phyloP scores from a whole-genome alignment of 768 basidiomycete genomes.

The Ramaria sp. region DNA sequence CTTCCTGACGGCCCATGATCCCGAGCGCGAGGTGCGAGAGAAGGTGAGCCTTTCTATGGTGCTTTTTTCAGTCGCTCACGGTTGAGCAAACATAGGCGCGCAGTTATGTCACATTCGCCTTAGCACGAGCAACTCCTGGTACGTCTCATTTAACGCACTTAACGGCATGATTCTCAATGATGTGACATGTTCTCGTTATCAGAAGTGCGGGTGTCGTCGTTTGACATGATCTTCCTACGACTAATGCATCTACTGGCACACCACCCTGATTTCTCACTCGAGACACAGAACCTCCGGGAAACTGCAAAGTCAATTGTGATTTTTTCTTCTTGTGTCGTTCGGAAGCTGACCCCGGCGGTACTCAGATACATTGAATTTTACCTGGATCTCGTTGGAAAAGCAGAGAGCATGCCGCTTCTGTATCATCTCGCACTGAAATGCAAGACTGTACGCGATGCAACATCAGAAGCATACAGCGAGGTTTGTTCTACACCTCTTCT shows the following conservation, averaged over 20 bases:
- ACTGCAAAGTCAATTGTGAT: conserved; percentile 59
- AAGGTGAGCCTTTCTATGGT: conserved; percentile 33
- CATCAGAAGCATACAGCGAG: conserved; percentile 58
- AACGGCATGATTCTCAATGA: neutral
- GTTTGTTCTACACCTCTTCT: conserved; percentile 24
- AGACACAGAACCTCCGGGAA: conserved; percentile 59
- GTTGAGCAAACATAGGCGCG: conserved; percentile 10
- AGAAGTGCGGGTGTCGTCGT: conserved; percentile 50
- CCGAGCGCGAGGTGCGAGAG: conserved; percentile 67
- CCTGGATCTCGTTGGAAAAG: conserved; percentile 59
- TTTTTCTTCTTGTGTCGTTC: neutral
- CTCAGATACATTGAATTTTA: conserved; percentile 83
- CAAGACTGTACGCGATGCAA: conserved; percentile 80
- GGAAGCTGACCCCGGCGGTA: conserved; percentile 1
- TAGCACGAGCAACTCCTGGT: conserved; percentile 10
- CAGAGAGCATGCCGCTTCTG: conserved; percentile 79
- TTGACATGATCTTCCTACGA: conserved; percentile 80
- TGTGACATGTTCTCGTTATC: conserved; percentile 7
- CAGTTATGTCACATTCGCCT: conserved; percentile 8
- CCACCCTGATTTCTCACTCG: conserved; percentile 80
- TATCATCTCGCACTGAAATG: conserved; percentile 72
- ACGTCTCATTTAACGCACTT: neutral
- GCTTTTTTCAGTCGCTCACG: neutral
- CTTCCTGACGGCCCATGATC: conserved; percentile 86
- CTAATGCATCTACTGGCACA: conserved; percentile 83